These are phyloP conservation scores for Epichloe uncinata DNA, from an alignment of 2,329 filamentous ascomycete species.

Conservation along the genomic window DNA sequence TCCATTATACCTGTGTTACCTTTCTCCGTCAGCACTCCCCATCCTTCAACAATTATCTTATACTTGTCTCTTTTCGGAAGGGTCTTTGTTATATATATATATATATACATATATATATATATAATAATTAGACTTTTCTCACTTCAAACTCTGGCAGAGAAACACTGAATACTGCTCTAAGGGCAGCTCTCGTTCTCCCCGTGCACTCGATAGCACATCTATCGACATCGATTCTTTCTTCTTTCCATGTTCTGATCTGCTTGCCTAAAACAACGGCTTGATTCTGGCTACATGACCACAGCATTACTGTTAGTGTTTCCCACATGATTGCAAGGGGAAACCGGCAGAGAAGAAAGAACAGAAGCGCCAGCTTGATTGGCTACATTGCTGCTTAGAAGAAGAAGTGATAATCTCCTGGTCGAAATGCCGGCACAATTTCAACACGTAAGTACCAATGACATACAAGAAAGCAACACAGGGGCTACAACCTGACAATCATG, in stretches of 20 bases:
- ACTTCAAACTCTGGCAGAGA: neutral
- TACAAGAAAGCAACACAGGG: neutral
- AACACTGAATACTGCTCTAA: neutral
- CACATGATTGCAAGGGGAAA: neutral
- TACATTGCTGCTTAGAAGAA: neutral
- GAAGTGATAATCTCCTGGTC: neutral
- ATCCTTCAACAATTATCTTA: too few relatives aligned
- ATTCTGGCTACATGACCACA: neutral
- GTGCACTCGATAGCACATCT: neutral
- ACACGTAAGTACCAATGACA: slow-evolving; percentile 8
- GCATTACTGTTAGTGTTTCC: neutral
- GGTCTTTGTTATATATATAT: too few relatives aligned
- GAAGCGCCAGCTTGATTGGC: neutral
- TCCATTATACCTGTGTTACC: too few relatives aligned
- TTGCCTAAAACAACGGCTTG: neutral
- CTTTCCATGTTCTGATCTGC: neutral
- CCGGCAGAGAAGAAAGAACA: neutral
- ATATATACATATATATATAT: too few relatives aligned
- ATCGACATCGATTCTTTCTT: neutral
- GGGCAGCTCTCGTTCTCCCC: neutral
- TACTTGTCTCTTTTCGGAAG: too few relatives aligned
- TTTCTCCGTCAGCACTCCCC: too few relatives aligned
- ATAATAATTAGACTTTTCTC: too few relatives aligned
- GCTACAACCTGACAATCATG: neutral
- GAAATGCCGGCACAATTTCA: slow-evolving; percentile 10